phyloP scores from a whole-genome alignment of 1,284 basidiomycete genomes.

The Acaromyces ingoldii region DNA sequence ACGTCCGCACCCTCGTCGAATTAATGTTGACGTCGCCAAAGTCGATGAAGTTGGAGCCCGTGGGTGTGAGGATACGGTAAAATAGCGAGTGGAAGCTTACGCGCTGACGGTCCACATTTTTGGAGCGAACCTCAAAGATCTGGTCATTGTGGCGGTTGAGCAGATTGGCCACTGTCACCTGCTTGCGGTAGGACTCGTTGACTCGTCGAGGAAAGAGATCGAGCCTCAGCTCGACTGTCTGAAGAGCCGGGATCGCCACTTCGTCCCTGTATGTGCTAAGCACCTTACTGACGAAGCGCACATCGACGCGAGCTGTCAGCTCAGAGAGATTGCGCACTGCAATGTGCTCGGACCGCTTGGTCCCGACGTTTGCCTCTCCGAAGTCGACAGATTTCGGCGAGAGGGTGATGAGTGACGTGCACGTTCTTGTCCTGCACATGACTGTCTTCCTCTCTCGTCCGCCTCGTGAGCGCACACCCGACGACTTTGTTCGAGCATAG shows the following conservation, averaged over 20 bases:
- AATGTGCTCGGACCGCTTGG: constrained; percentile 53
- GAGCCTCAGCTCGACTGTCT: constrained; percentile 55
- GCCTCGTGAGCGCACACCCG: constrained; percentile 36
- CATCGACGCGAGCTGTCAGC: constrained; percentile 54
- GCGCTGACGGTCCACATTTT: constrained; percentile 56
- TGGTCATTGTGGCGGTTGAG: constrained; percentile 52
- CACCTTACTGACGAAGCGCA: constrained; percentile 57
- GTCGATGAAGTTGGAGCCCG: constrained; percentile 56
- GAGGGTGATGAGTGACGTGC: constrained; percentile 55
- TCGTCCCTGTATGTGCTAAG: constrained; percentile 56
- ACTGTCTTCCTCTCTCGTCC: constrained; percentile 51
- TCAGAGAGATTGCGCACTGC: constrained; percentile 54
- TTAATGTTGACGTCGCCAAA: constrained; percentile 57
- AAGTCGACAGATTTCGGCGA: constrained; percentile 54
- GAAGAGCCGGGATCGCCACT: constrained; percentile 54
- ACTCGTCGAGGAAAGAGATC: constrained; percentile 57
- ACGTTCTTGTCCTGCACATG: constrained; percentile 53
- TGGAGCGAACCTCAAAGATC: constrained; percentile 55
- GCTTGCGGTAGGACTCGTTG: constrained; percentile 56
- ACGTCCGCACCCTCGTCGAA: constrained; percentile 54
- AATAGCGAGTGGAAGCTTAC: constrained; percentile 57
- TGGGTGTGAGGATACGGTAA: constrained; percentile 57
- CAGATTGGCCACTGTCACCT: constrained; percentile 54
- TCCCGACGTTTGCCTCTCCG: constrained; percentile 56
- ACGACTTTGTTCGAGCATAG: constrained; percentile 41